Evolutionary conservation across 768 basidiomycete genomes (phyloP).

Genomic region (Strobilomyces echinocephalus): DNA sequence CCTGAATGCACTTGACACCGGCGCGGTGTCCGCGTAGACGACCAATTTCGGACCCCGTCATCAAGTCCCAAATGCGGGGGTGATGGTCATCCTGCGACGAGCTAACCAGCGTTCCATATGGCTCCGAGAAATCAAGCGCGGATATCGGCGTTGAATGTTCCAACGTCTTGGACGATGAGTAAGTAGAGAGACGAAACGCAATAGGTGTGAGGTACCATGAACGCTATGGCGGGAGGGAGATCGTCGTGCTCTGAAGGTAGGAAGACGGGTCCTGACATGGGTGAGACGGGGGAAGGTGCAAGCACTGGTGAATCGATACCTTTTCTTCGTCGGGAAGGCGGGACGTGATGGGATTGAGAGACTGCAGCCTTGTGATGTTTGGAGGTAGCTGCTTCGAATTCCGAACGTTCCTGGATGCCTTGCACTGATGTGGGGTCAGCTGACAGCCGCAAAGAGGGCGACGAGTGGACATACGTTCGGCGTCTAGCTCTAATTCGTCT

Average conservation of each 20-base stretch:
- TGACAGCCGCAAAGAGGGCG: background rate
- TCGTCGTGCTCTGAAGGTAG: constrained; percentile 97
- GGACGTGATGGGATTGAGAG: constrained; percentile 11
- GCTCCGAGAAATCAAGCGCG: constrained; percentile 92
- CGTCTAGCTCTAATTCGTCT: constrained; percentile 95
- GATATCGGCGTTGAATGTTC: constrained; percentile 79
- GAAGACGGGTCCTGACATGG: constrained; percentile 76
- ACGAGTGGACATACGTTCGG: constrained; percentile 66
- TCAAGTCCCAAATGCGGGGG: constrained; percentile 92
- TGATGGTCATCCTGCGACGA: constrained; percentile 81
- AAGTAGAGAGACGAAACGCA: background rate
- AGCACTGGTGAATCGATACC: constrained; percentile 9
- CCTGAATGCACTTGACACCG: constrained; percentile 85
- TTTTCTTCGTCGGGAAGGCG: constrained; percentile 33
- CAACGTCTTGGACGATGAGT: constrained; percentile 57
- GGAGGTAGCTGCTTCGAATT: constrained; percentile 54
- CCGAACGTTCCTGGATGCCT: constrained; percentile 81
- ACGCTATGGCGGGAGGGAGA: constrained; percentile 88
- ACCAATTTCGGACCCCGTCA: constrained; percentile 83
- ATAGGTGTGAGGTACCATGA: constrained; percentile 64
- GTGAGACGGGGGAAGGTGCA: constrained; percentile 3
- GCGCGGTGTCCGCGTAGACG: constrained; percentile 77
- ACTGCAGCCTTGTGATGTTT: constrained; percentile 21
- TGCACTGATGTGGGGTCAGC: constrained; percentile 51
- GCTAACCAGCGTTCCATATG: constrained; percentile 90